Base-by-base conservation (phyloP, 805 yeast species). In the Candida koratica region DNA sequence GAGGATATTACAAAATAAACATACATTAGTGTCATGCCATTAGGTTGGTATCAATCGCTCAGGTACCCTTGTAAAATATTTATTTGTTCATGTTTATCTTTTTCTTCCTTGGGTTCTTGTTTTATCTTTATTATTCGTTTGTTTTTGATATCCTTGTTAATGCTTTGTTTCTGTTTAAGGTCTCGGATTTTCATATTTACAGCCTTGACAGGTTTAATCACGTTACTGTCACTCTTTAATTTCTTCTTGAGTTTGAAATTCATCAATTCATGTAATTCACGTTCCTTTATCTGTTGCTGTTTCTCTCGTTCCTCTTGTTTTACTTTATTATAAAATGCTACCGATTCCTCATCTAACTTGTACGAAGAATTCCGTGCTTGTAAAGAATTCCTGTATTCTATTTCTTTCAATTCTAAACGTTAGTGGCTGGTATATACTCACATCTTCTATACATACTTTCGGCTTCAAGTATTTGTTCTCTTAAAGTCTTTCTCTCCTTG, bases 401-500 rank as follows among this genome's bases (percentile, higher is more conserved):
- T 30, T 40, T 58, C 53, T 49, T 67, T 56, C 43, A 46, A 43
- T 43, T 56, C 58, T 64, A 45, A 1, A 14, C 14, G 53, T 50
- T 48, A 51, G 57, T 42, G 39, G 2, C 15, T n/a, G 14, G 17
- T 8, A 5, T 10, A 25, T 17, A 6, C 4, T 11, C 17, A 27
- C 10, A n/a, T 10, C 9, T 6, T 9, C 10, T 13, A 12, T 25
- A 58, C 67, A 35, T 53, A 60, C 67, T 61, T 51, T 63, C 55
- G 34, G 62, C 56, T 31, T 64, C 71, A 22, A 55, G 52, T 17
- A 70, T 45, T 46, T 71, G 77, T 15, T 69, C 67, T 11, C 56
- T 58, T 10, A 71, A 47, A 3, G 71, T 55, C 46, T 66, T 67
- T 16, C 75, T 49, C 6, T 45, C 41, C 13, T 42, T 47, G 10